Conservation (phyloP, 2,329 filamentous ascomycete genomes). For the Claviceps digitariae region DNA sequence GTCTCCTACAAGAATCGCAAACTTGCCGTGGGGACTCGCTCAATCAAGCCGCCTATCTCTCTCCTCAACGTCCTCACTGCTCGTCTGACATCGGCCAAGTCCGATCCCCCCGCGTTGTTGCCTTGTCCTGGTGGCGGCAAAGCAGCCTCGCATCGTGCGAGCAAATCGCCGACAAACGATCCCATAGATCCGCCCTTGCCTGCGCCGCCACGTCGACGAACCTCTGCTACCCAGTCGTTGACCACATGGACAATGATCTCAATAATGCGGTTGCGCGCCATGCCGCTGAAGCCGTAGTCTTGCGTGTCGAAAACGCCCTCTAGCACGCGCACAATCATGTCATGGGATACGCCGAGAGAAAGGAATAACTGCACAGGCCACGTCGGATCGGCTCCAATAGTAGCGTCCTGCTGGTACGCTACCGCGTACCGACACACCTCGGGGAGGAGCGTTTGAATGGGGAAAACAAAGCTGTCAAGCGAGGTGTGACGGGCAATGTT, state of each 20-base stretch:
- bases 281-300: slow-evolving; percentile 43
- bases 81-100: slow-evolving; percentile 29
- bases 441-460: slow-evolving; percentile 45
- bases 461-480: slow-evolving; percentile 54
- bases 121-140: slow-evolving; percentile 26
- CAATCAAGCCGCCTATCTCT: slow-evolving; percentile 30
- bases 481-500: slow-evolving; percentile 52
- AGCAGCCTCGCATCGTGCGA: slow-evolving; percentile 35
- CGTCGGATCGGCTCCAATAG: slow-evolving; percentile 40
- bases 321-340: slow-evolving; percentile 41
- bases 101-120: slow-evolving; percentile 30
- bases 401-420: slow-evolving; percentile 43
- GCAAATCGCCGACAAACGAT: slow-evolving; percentile 34
- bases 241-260: slow-evolving; percentile 40
- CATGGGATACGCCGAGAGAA: slow-evolving; percentile 40
- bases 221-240: slow-evolving; percentile 34
- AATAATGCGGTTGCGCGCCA: slow-evolving; percentile 34
- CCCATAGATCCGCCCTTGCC: slow-evolving; percentile 26
- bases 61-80: slow-evolving; percentile 28
- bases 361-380: slow-evolving; percentile 47
- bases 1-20: slow-evolving; percentile 30
- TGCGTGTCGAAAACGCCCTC: slow-evolving; percentile 45
- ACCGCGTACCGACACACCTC: slow-evolving; percentile 50
- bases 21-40: slow-evolving; percentile 27
- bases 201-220: slow-evolving; percentile 31